A percentile compares a stretch with the other conserved stretches of the same genome.
Conservation (phyloP, 1,139 yeast genomes). For the Yamadazyma taylorii region DNA sequence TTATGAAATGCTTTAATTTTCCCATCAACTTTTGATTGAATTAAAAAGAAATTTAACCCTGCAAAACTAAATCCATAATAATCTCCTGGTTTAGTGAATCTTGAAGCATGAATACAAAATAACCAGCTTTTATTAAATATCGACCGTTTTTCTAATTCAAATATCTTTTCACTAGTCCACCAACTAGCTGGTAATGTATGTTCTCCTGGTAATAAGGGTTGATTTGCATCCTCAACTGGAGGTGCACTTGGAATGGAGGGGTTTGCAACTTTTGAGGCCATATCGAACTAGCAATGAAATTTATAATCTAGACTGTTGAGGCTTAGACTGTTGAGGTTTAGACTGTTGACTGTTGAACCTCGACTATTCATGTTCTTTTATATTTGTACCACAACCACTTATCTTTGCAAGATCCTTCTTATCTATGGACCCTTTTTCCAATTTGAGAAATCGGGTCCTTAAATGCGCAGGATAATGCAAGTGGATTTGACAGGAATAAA, state of each 20-base stretch:
- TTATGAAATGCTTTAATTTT: conserved; percentile 59
- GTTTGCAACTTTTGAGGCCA: conserved; percentile 11
- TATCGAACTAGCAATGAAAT: too few relatives aligned
- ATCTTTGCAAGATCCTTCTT: conserved; percentile 1
- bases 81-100: conserved; percentile 58
- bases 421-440: conserved; percentile 14
- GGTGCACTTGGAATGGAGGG: conserved; percentile 25
- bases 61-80: conserved; percentile 50
- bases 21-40: conserved; percentile 51
- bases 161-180: conserved; percentile 61
- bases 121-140: conserved; percentile 59
- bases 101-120: conserved; percentile 48
- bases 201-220: conserved; percentile 41
- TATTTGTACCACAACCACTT: background rate
- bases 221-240: conserved; percentile 23
- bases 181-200: conserved; percentile 66
- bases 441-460: conserved; percentile 8
- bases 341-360: too few relatives aligned
- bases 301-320: too few relatives aligned
- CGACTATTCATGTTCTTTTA: too few relatives aligned
- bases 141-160: conserved; percentile 57
- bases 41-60: conserved; percentile 56
- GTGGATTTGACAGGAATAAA: background rate
- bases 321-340: too few relatives aligned
- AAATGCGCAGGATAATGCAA: too few relatives aligned